phyloP scores from a whole-genome alignment of 2,329 filamentous ascomycete species.

The Alternaria burnsii region DNA sequence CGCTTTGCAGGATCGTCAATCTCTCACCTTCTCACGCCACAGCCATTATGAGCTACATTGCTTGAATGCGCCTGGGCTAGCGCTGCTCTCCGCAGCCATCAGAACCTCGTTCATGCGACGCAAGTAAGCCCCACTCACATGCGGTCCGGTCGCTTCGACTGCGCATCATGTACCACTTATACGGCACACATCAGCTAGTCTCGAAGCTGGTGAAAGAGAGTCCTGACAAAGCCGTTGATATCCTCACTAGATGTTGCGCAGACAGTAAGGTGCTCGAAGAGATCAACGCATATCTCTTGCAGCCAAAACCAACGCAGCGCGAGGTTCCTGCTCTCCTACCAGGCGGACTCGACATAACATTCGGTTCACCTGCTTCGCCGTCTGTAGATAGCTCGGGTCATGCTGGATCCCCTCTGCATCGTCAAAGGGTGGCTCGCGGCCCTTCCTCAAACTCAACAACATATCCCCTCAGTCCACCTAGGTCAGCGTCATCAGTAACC shows the following conservation, averaged over 20 bases:
- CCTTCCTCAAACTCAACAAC: not conserved
- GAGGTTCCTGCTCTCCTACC: not conserved
- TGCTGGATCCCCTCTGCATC: not conserved
- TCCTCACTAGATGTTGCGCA: not conserved
- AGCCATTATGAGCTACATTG: not conserved
- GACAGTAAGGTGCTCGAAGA: not conserved
- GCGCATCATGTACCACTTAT: not conserved
- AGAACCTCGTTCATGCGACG: not conserved
- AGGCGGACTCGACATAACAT: not conserved
- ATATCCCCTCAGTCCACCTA: not conserved
- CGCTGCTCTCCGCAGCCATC: not conserved
- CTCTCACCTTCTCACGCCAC: not conserved
- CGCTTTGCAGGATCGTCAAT: not conserved
- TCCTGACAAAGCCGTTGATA: not conserved
- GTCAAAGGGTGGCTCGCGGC: not conserved
- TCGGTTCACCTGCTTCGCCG: not conserved
- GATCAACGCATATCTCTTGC: not conserved
- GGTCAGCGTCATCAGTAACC: not conserved
- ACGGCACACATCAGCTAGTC: not conserved
- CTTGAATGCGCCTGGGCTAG: not conserved
- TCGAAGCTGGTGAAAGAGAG: not conserved
- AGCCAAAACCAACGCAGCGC: not conserved
- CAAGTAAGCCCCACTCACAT: conserved; percentile 2
- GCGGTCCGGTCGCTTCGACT: not conserved
- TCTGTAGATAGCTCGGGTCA: not conserved